Conservation (phyloP, 1,139 yeast species). For the Pichia sp. region DNA sequence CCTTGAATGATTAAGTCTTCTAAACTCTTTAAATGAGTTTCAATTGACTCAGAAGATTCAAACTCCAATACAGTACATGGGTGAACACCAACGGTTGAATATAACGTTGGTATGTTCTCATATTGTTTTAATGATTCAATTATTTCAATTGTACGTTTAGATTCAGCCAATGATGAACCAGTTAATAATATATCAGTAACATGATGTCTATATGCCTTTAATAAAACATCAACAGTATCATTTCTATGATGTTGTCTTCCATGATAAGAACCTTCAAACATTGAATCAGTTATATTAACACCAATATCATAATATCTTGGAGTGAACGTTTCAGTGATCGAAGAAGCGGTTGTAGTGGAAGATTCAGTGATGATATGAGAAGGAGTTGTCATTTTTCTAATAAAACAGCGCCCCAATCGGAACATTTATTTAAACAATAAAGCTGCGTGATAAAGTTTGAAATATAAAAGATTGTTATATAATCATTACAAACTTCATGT, state of each 20-base stretch:
- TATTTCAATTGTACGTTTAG: conserved; percentile 42
- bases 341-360: background rate
- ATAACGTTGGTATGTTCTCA: conserved; percentile 31
- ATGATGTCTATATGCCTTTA: conserved; percentile 58
- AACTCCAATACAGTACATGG: conserved; percentile 81
- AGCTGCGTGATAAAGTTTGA: too few species aligned
- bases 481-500: too few species aligned
- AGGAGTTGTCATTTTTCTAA: too few species aligned
- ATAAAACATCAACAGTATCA: conserved; percentile 60
- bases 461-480: too few species aligned
- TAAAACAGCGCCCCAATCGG: too few species aligned
- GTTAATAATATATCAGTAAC: conserved; percentile 74
- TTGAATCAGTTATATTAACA: conserved; percentile 80
- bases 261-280: conserved; percentile 78
- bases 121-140: conserved; percentile 35
- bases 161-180: conserved; percentile 70
- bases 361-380: background rate
- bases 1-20: conserved; percentile 47
- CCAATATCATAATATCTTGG: conserved; percentile 31
- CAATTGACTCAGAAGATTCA: conserved; percentile 29
- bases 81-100: conserved; percentile 87
- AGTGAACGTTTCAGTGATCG: background rate
- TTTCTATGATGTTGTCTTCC: conserved; percentile 57
- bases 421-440: too few species aligned
- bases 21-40: conserved; percentile 42